Evolutionary conservation across 2,329 filamentous ascomycete species (phyloP).

Genomic region (Ophiosphaerella korrae): DNA sequence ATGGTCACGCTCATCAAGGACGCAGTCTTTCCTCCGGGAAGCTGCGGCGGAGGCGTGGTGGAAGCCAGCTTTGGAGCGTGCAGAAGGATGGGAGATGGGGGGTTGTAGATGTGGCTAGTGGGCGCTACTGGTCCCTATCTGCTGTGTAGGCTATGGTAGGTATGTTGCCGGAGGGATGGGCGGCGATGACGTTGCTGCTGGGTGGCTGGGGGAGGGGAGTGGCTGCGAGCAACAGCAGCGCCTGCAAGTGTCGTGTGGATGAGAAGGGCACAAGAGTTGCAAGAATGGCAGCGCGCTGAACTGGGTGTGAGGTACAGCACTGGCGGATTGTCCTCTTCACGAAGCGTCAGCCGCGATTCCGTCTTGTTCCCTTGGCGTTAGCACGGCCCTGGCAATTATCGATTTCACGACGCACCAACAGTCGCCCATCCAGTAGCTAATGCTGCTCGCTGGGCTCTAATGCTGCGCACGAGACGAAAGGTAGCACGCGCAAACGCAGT

Average conservation of each 20-base stretch:
- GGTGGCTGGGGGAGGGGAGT: background rate
- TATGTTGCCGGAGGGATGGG: constrained; percentile 16
- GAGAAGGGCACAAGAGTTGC: constrained; percentile 10
- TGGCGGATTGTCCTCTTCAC: background rate
- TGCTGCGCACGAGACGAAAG: background rate
- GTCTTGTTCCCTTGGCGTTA: constrained; percentile 2
- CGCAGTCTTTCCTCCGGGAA: constrained; percentile 32
- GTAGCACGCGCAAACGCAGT: background rate
- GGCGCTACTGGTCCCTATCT: background rate
- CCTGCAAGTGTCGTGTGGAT: constrained; percentile 1
- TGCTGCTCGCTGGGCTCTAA: background rate
- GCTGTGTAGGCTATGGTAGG: background rate
- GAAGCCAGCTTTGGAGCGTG: constrained; percentile 30
- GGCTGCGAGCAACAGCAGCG: constrained; percentile 3
- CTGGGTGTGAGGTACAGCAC: constrained; percentile 2
- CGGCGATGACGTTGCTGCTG: constrained; percentile 2
- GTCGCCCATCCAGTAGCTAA: background rate
- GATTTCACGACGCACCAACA: background rate
- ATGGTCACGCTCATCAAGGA: constrained; percentile 40
- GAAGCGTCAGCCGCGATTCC: constrained; percentile 3
- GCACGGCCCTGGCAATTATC: background rate
- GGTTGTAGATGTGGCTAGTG: constrained; percentile 15
- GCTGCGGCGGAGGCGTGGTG: constrained; percentile 32
- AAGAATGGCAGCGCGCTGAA: constrained; percentile 21
- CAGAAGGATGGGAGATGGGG: background rate